Evolutionary conservation across 768 basidiomycete genomes (phyloP), one percentile per base, ranked within the genome.

Genomic region (Hydnum rufescens): DNA sequence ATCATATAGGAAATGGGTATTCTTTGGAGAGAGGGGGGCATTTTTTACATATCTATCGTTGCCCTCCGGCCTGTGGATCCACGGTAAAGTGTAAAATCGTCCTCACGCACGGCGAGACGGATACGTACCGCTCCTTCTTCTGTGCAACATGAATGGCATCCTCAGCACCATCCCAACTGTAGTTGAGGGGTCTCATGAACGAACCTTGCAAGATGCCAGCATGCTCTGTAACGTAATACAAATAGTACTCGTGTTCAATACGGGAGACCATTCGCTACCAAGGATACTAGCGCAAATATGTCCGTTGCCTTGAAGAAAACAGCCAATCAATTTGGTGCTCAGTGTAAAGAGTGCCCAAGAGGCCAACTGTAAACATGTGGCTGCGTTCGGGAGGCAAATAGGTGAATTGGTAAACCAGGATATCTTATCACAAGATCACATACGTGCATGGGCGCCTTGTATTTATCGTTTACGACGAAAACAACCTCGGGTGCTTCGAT

Each of bases 281-380:
- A 92, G 75, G 53, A 92, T 88, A 13, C 83, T 87, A 5, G 83
- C 85, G 61, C 87, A 90, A 58, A 90, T 89, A 71, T 85, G 82
- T 55, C 87, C 79, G 62, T 88, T 88, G 5, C 84, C 86, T 63
- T 88, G 58, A 49, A 49, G 53, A 39, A 39, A 8, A 19, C 19
- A 39, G 19, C 19, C 8, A 19, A 8, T 39, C 8, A 39, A 19
- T 39, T 8, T 8, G 36, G 8, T 8, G 36, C 36, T 19, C 51
- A 49, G 51, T 55, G 29, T 26, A n/a, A 23, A 1, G 29, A 54
- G 46, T 52, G 8, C 5, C 32, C 23, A 48, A 18, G 2, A 50
- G 26, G 5, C n/a, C n/a, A n/a, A n/a, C n/a, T n/a, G n/a, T n/a
- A n/a, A n/a, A n/a, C n/a, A n/a, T n/a, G n/a, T n/a, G n/a, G n/a